Evolutionary conservation across 805 yeast species (phyloP), one percentile per base, ranked within the genome.

Genomic region (Suhomyces sp.): DNA sequence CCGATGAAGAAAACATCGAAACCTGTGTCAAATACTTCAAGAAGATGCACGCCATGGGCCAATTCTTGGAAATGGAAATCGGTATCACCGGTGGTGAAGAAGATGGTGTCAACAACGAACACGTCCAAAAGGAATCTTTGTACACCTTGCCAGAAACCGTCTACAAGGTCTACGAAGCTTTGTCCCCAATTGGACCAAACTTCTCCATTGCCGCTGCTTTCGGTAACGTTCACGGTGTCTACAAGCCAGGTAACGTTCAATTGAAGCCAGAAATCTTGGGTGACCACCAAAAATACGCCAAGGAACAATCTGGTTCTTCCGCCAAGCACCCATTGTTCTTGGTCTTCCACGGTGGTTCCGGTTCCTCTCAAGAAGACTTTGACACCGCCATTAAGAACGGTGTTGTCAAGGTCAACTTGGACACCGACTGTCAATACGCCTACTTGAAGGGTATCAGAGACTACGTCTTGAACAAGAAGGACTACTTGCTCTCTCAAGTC

Each of bases 51-150:
- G 90, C 88, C 80, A 82, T 93, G 85, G 82, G 84, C 80, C 98
- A 93, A 82, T 94, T 94, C 94, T 85, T 94, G 73, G 99, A 94
- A 85, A 94, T 94, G 99, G 99, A 94, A 84, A 94, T 94, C 73
- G 99, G 99, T 86, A 94, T 94, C 86, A 94, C 99, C 74, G 99
- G 99, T 81, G 99, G 99, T 87, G 99, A 94, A 83, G 99, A 94
- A 81, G 99, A 94, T 73, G 99, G 99, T 86, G 99, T 94, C 70
- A 94, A 94, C 87, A 94, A 94, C 85, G 96, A 93, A 78, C 82
- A 85, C 74, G 97, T 90, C 62, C 84, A 84, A 71, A 87, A 88
- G 79, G 91, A 88, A 59, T 74, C 88, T 60, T 81, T 94, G 68
- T 94, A 93, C 88, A 94, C 99, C 65, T 84, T 86, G 66, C 90